phyloP scores from a whole-genome alignment of 345 rosid species.

The Ceriops decandra region DNA sequence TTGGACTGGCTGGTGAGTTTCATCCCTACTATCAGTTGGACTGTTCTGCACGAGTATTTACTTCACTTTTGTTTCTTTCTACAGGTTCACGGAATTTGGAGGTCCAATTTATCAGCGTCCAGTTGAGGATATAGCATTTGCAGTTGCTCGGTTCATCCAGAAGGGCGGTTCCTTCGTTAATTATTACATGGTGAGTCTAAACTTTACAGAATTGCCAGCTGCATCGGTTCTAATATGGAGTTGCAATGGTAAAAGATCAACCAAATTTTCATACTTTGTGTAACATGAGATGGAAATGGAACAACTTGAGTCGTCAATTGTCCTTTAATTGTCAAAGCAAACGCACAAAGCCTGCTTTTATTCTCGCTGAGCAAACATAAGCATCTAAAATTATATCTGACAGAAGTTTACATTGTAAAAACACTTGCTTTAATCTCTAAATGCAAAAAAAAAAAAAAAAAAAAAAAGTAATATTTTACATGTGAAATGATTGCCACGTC shows the following conservation, averaged over 20 bases:
- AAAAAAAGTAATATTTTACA: background rate
- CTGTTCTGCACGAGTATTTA: background rate
- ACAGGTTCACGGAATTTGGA: conserved; percentile 30
- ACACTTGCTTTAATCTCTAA: background rate
- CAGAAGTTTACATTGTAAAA: background rate
- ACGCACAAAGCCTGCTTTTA: conserved; percentile 5
- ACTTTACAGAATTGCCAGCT: background rate
- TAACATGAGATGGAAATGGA: background rate
- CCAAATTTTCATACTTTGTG: background rate
- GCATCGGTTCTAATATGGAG: background rate
- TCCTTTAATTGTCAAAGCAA: background rate
- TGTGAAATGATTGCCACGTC: background rate
- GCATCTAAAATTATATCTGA: conserved; percentile 3
- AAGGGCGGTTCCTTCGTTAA: conserved; percentile 33
- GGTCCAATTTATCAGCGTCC: conserved; percentile 29
- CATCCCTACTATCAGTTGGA: background rate
- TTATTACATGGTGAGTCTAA: conserved; percentile 30
- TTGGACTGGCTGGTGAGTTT: conserved; percentile 30
- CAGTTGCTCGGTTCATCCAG: conserved; percentile 30
- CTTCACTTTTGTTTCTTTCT: background rate
- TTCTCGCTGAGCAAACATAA: conserved; percentile 2
- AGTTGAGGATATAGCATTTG: conserved; percentile 31
- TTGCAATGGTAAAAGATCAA: background rate
- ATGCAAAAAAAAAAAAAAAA: background rate
- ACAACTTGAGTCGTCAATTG: background rate